phyloP scores from a whole-genome alignment of 345 rosid genomes.

The Durio zibethinus region DNA sequence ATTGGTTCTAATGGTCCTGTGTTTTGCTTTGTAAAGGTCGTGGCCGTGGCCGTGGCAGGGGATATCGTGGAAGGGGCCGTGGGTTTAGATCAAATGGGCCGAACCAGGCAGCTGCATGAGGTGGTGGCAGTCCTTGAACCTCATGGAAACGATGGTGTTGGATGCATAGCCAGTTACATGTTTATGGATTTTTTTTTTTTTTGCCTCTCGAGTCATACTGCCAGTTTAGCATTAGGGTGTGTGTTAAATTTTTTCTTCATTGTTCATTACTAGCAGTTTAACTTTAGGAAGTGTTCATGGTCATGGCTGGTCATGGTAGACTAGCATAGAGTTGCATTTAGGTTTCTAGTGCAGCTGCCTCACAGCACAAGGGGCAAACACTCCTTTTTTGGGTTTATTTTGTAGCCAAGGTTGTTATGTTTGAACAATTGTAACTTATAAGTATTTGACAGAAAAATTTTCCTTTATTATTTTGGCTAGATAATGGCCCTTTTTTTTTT shows the following conservation, averaged over 20 bases:
- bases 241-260: slow-evolving; percentile 24
- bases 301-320: slow-evolving; percentile 11
- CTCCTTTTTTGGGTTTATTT: slow-evolving; percentile 13
- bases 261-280: slow-evolving; percentile 5
- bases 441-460: background rate
- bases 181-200: slow-evolving; percentile 12
- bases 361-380: background rate
- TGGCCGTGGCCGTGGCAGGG: slow-evolving; percentile 70
- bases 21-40: slow-evolving; percentile 39
- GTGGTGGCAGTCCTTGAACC: background rate
- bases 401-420: slow-evolving; percentile 37
- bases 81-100: slow-evolving; percentile 56
- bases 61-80: slow-evolving; percentile 69
- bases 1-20: background rate
- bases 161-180: slow-evolving; percentile 24
- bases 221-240: slow-evolving; percentile 13
- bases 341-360: background rate
- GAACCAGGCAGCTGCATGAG: slow-evolving; percentile 55
- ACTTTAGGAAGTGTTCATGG: slow-evolving; percentile 27
- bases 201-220: background rate
- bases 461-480: background rate
- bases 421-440: slow-evolving; percentile 27
- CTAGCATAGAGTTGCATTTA: background rate
- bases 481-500: too few relatives aligned
- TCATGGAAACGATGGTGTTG: slow-evolving; percentile 13